phyloP scores from a whole-genome alignment of 495 filamentous ascomycete species.

The Talaromyces proteolyticus region DNA sequence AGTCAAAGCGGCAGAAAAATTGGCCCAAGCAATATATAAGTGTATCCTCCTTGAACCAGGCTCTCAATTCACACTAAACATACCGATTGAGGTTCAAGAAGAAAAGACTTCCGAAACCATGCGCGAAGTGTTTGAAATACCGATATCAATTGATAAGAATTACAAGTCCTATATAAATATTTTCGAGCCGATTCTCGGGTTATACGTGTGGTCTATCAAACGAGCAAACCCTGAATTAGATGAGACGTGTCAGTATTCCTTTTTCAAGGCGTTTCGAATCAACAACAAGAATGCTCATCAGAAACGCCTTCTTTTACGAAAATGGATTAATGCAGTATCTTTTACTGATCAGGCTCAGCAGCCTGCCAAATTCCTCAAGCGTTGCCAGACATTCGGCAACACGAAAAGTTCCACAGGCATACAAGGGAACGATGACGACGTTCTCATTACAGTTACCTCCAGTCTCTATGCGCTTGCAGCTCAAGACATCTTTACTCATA shows the following conservation, averaged over 20 bases:
- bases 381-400: not conserved
- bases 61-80: not conserved
- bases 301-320: not conserved
- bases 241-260: not conserved
- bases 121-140: not conserved
- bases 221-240: not conserved
- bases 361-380: not conserved
- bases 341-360: not conserved
- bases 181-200: slow-evolving; percentile 1
- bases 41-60: no score
- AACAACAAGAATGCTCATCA: not conserved
- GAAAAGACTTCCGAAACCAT: not conserved
- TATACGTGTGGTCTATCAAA: slow-evolving; percentile 4
- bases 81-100: not conserved
- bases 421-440: not conserved
- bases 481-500: slow-evolving; percentile 32
- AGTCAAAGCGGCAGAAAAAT: slow-evolving; percentile 16
- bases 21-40: slow-evolving; percentile 21
- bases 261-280: not conserved
- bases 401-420: not conserved
- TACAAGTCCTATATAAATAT: not conserved
- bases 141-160: not conserved
- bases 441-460: not conserved
- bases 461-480: slow-evolving; percentile 24
- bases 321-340: not conserved